Evolutionary conservation across 306 rosid species (phyloP).

Genomic region (Argentina anserina): DNA sequence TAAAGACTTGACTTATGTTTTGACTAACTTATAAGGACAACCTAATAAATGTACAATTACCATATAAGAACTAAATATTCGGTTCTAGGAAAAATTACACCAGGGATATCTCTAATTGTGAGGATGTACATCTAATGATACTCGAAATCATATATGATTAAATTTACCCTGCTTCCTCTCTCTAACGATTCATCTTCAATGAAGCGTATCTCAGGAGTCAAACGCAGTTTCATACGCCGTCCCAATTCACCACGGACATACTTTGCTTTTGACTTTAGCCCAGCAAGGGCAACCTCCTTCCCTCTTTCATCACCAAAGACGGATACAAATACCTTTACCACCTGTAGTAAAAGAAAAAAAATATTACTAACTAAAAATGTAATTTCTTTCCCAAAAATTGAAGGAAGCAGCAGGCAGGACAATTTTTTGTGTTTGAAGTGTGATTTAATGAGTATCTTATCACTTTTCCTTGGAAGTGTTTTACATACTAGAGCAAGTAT

Average conservation of each 20-base stretch:
- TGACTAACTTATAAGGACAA: not conserved
- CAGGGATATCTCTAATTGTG: not conserved
- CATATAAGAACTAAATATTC: not conserved
- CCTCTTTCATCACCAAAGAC: constrained; percentile 95
- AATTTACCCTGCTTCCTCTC: constrained; percentile 90
- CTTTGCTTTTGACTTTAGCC: constrained; percentile 84
- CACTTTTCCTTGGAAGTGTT: not conserved
- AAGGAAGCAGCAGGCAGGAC: not conserved
- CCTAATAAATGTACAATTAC: not conserved
- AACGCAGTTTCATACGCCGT: constrained; percentile 77
- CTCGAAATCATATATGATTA: not conserved
- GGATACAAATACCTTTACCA: constrained; percentile 85
- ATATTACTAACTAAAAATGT: not conserved
- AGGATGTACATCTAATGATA: not conserved
- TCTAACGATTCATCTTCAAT: constrained; percentile 84
- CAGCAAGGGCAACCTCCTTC: constrained; percentile 83
- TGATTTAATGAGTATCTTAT: not conserved
- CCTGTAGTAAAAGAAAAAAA: constrained; percentile 33
- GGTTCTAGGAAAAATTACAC: not conserved
- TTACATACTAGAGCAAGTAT: not conserved
- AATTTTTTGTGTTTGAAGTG: not conserved
- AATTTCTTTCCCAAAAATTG: not conserved
- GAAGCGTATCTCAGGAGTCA: constrained; percentile 91
- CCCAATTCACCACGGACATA: constrained; percentile 83
- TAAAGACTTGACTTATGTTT: not conserved